Percentiles rank a stretch among this genome's conserved stretches.
These are phyloP conservation scores for Plicaturopsis crispa DNA, from an alignment of 768 basidiomycete genomes.

Conservation along the genomic window DNA sequence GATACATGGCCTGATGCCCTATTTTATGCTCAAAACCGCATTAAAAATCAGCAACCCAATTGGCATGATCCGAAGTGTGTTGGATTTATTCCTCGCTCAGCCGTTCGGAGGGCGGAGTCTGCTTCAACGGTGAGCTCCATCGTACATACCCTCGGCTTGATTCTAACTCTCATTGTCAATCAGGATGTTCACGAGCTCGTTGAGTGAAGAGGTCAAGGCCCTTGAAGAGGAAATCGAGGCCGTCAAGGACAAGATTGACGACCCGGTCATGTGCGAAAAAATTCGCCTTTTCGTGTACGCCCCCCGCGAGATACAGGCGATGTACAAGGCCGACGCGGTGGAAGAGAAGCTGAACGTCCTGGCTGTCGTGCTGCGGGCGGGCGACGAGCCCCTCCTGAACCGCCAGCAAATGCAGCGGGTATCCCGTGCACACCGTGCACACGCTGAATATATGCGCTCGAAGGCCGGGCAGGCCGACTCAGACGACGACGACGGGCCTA, in stretches of 20 bases:
- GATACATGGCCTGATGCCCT: conserved; percentile 95
- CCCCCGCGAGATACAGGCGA: conserved; percentile 79
- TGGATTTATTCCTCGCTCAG: conserved; percentile 94
- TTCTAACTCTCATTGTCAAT: not conserved
- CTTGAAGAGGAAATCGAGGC: conserved; percentile 83
- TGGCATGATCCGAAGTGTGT: conserved; percentile 89
- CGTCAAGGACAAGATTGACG: conserved; percentile 85
- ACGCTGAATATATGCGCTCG: conserved; percentile 62
- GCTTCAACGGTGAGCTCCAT: conserved; percentile 62
- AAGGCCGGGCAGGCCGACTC: conserved; percentile 65
- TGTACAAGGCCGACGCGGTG: conserved; percentile 73
- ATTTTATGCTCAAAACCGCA: conserved; percentile 90
- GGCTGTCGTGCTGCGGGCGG: conserved; percentile 70
- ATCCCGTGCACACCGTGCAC: conserved; percentile 69
- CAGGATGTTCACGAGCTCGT: conserved; percentile 93
- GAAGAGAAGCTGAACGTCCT: conserved; percentile 70
- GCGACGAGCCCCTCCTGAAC: conserved; percentile 66
- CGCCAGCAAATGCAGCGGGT: conserved; percentile 78
- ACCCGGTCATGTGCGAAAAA: conserved; percentile 83
- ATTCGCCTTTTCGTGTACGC: conserved; percentile 82
- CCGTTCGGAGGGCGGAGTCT: conserved; percentile 93
- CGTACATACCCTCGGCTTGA: not conserved
- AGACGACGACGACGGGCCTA: conserved; percentile 89
- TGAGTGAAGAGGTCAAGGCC: conserved; percentile 82
- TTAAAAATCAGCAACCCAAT: conserved; percentile 93